Base-by-base conservation (phyloP, 2,329 filamentous ascomycete species). In the Talaromyces piceae region DNA sequence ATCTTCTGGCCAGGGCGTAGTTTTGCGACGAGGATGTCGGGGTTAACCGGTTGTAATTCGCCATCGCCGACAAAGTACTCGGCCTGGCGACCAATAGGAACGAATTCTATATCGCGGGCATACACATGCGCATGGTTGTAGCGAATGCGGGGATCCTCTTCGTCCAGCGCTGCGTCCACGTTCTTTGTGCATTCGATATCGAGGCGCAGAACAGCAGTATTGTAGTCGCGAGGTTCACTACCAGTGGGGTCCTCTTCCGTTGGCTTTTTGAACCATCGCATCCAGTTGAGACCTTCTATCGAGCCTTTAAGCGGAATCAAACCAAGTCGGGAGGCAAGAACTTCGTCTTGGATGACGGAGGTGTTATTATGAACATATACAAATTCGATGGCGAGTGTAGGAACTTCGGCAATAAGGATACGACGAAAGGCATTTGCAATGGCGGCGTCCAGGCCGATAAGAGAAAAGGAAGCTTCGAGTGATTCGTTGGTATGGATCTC, bases 361-460 rank as follows among this genome's bases (percentile, higher is more conserved):
- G 91, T 97, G 77, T 98, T 98, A 77, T 96, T 94, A 67, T 88
- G 81, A 57, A 97, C 84, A 73, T 87, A 98, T 66, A 95, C 88
- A 56, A 83, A 85, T 76, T 98, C 93, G 63, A 98, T 91, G 59
- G 94, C 93, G 43, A 98, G 80, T 2, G 90, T 93, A 16, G 91
- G 90, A 49, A 98, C 87, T 75, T 98, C 94, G 59, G 91, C 81
- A 69, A 98, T 86, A 63, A 97, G 80, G 62, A 97, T 97, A 62
- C 93, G 89, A 55, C 93, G 90, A 77, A 97, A 95, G 64, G 94
- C 93, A 69, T 98, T 98, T 64, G 93, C 89, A 66, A 98, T 83
- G 50, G 89, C 85, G 63, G 93, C 90, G 67, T 98, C 93, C 61
- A 96, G 74, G 60, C 91, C 91, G 61, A 95, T 80, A 57, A 98